phyloP scores from a whole-genome alignment of 306 rosid genomes.

The Cucumis melo region DNA sequence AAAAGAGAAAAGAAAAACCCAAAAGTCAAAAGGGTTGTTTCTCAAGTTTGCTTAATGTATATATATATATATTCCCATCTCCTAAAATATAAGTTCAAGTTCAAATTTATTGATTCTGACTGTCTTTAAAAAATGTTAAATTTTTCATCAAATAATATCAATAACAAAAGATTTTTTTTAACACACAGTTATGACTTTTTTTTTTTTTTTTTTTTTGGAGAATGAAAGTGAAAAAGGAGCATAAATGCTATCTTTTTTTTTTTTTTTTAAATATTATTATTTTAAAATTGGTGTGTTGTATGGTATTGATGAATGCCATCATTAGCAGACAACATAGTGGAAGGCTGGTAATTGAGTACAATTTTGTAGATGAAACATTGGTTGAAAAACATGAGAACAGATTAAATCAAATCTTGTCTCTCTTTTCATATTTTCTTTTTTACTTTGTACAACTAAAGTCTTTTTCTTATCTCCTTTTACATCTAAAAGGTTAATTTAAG shows the following conservation, averaged over 20 bases:
- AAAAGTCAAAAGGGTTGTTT: neutral
- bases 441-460: neutral
- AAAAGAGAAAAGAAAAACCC: neutral
- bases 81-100: no score
- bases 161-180: no score
- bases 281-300: no score
- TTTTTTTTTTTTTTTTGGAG: neutral
- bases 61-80: neutral
- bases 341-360: neutral
- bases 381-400: neutral
- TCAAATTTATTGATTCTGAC: no score
- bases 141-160: no score
- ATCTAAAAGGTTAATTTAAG: neutral
- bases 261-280: no score
- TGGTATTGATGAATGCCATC: conserved; percentile 3
- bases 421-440: neutral
- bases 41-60: neutral
- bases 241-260: neutral
- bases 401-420: neutral
- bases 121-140: no score
- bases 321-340: conserved; percentile 6
- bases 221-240: neutral
- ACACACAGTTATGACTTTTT: neutral
- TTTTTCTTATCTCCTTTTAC: neutral
- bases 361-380: conserved; percentile 4